Evolutionary conservation across 1,284 basidiomycete species (phyloP).

Genomic region (Pascua guehoae): DNA sequence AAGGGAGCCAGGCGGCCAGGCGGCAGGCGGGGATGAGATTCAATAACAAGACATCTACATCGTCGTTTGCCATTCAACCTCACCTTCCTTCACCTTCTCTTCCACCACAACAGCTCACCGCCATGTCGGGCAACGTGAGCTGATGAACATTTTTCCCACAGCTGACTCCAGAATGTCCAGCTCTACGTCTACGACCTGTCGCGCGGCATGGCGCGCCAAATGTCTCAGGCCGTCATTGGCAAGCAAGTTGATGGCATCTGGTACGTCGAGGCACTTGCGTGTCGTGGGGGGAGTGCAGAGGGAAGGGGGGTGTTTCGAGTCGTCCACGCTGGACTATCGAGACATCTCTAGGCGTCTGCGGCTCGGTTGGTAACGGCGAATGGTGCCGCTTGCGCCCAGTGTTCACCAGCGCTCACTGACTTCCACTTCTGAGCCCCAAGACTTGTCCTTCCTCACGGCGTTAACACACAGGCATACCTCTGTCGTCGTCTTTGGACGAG

Average conservation of each 20-base stretch:
- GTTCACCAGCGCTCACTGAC: too few relatives aligned
- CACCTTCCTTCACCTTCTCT: too few relatives aligned
- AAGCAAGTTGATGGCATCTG: constrained; percentile 84
- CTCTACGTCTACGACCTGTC: constrained; percentile 89
- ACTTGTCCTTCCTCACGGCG: background rate
- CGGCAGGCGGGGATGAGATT: background rate
- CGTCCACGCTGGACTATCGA: too few relatives aligned
- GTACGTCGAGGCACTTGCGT: constrained; percentile 50
- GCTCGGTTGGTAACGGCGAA: too few relatives aligned
- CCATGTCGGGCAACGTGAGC: too few relatives aligned
- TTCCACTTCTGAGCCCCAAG: too few relatives aligned
- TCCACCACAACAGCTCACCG: too few relatives aligned
- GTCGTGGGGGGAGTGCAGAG: background rate
- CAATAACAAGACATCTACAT: background rate
- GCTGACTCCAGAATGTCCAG: constrained; percentile 53
- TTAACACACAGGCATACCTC: constrained; percentile 60
- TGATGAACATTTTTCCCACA: background rate
- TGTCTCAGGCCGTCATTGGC: constrained; percentile 74
- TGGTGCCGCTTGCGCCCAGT: too few relatives aligned
- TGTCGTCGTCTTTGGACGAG: constrained; percentile 77
- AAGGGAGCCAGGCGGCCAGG: too few relatives aligned
- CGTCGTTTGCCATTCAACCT: background rate
- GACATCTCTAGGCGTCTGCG: too few relatives aligned
- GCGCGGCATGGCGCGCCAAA: constrained; percentile 70
- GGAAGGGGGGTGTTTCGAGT: too few relatives aligned